phyloP scores from a whole-genome alignment of 331 rosid genomes.

The Spiraea crenata region DNA sequence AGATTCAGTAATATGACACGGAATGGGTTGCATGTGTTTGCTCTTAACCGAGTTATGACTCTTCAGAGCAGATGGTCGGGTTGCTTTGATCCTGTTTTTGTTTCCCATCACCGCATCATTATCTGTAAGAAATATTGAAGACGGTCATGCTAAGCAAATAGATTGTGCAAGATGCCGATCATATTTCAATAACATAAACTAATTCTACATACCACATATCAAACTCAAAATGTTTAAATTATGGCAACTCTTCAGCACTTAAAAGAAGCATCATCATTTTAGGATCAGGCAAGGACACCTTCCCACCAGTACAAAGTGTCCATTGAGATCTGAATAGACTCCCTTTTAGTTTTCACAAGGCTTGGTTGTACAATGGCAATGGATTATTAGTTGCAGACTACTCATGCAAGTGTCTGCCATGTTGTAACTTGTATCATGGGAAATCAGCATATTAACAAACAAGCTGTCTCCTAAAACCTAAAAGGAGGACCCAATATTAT shows the following conservation, averaged over 20 bases:
- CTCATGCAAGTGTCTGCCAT: too few relatives aligned
- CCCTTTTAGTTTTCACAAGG: not conserved
- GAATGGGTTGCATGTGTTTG: constrained; percentile 43
- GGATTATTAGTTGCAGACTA: too few relatives aligned
- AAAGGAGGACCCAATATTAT: not conserved
- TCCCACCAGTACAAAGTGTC: not conserved
- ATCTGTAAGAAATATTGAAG: constrained; percentile 44
- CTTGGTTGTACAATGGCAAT: not conserved
- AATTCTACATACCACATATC: not conserved
- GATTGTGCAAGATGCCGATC: not conserved
- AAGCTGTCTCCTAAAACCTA: not conserved
- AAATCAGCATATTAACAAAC: not conserved
- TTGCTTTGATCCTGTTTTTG: constrained; percentile 43
- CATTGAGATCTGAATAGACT: not conserved
- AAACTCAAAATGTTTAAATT: not conserved
- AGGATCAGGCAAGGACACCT: constrained; percentile 2
- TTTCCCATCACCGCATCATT: constrained; percentile 65
- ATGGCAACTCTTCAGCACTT: not conserved
- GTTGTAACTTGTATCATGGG: not conserved
- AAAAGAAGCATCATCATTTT: not conserved
- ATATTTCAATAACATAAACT: not conserved
- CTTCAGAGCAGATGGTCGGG: constrained; percentile 44
- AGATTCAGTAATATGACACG: constrained; percentile 32
- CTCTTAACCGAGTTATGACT: constrained; percentile 39
- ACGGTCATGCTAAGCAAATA: not conserved